phyloP scores from a whole-genome alignment of 495 filamentous ascomycete genomes.

The Neurospora tetrasperma region DNA sequence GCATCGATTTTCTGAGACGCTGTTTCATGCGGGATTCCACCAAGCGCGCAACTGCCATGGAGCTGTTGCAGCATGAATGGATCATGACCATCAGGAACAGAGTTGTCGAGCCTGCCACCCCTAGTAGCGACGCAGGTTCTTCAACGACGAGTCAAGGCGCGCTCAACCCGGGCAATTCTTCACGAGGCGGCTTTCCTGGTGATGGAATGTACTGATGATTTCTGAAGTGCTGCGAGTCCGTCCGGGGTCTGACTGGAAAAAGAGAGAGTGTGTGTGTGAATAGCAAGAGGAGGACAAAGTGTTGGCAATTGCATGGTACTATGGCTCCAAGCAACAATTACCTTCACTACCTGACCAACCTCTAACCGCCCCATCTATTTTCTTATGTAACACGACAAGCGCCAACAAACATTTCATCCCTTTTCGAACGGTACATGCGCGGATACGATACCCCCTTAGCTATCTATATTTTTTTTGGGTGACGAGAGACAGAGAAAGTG shows the following conservation, averaged over 20 bases:
- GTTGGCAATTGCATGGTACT: not conserved
- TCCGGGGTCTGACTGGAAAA: not conserved
- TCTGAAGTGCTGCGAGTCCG: not conserved
- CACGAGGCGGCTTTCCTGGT: slow-evolving; percentile 1
- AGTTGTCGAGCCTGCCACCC: slow-evolving; percentile 45
- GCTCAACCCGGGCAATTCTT: slow-evolving; percentile 11
- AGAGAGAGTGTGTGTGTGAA: not conserved
- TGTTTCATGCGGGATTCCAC: slow-evolving; percentile 84
- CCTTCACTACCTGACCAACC: not conserved
- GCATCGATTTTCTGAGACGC: slow-evolving; percentile 77
- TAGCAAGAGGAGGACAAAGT: not conserved
- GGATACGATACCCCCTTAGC: not conserved
- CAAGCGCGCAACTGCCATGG: slow-evolving; percentile 69
- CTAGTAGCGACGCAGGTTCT: slow-evolving; percentile 37
- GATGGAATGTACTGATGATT: slow-evolving; percentile 7
- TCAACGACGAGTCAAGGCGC: slow-evolving; percentile 26
- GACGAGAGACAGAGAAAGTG: too few relatives aligned
- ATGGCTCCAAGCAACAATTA: not conserved
- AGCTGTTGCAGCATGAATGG: slow-evolving; percentile 94
- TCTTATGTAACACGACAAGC: not conserved
- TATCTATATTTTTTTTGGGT: not conserved
- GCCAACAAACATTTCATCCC: not conserved
- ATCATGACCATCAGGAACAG: slow-evolving; percentile 55
- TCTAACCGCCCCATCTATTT: not conserved
- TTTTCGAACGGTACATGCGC: not conserved